phyloP scores from a whole-genome alignment of 2,329 filamentous ascomycete species.

The Botrytis tulipae region DNA sequence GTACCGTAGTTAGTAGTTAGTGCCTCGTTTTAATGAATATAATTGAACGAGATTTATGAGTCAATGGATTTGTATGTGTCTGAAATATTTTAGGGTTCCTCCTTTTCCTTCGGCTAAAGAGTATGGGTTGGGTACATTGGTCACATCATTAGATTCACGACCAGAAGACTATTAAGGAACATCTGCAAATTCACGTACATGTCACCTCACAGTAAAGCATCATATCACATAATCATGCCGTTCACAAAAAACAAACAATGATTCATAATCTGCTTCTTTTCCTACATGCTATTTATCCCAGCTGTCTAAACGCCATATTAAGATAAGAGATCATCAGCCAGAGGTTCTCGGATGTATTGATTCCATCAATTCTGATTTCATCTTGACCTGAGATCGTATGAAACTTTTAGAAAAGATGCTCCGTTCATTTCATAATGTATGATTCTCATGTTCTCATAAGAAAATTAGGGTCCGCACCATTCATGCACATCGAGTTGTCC shows the following conservation, averaged over 20 bases:
- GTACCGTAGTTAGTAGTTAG: neutral
- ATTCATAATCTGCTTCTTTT: conserved; percentile 7
- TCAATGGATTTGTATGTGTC: neutral
- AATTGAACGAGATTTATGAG: neutral
- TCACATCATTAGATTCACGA: neutral
- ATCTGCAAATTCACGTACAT: neutral
- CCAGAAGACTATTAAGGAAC: neutral
- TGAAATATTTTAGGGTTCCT: neutral
- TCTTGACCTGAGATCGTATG: neutral
- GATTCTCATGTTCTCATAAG: conserved; percentile 2
- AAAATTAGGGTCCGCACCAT: neutral
- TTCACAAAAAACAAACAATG: neutral
- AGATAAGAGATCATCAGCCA: conserved; percentile 15
- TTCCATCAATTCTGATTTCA: neutral
- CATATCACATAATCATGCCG: neutral
- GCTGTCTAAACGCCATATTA: conserved; percentile 21
- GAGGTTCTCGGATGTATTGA: neutral
- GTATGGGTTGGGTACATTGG: neutral
- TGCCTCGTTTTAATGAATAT: neutral
- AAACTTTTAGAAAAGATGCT: neutral
- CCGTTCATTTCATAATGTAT: conserved; percentile 11
- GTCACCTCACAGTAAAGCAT: neutral
- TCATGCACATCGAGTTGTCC: conserved; percentile 6
- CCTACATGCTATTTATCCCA: conserved; percentile 20
- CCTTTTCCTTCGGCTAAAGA: neutral